Base-by-base conservation (phyloP, 495 filamentous ascomycete species). In the Penicillium diatomitis region DNA sequence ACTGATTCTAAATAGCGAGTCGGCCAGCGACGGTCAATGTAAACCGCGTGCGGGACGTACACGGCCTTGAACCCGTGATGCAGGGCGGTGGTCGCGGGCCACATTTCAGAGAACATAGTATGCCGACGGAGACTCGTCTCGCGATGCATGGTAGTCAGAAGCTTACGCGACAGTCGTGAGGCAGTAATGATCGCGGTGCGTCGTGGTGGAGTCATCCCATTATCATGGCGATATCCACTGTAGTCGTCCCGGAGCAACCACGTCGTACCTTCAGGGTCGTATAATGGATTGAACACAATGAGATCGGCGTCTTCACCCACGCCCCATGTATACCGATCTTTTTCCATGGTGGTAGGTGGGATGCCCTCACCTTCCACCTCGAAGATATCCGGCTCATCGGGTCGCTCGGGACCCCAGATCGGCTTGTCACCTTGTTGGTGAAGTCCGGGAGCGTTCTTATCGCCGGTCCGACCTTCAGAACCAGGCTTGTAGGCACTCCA, bases 61-160 rank as follows among this genome's bases (percentile, higher is more conserved):
- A 98, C 92, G 40, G 88, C 92, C 68, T 98, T 98, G 72, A 88
- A 81, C 8, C 92, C 92, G 61, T 97, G 92, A 46, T 97, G 94
- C 3, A 98, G 74, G 6, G 90, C 86, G 4, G 82, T 76, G 0
- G 86, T 87, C 11, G 85, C 85, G 1, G 90, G 85, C 87, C 87
- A 96, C 90, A 96, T 96, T 65, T 98, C 92, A 0, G 87, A 86
- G 70, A 95, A 97, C 69, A 92, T 90, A 53, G 84, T 85, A 67
- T 91, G 91, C 44, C 85, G 87, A 46, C 83, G 75, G 56, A 86
- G 76, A 3, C 78, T 78, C 27, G 87, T 95, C 60, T 96, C 90
- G 47, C 78, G 75, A 70, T 98, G 92, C 92, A 98, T 98, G 27
- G 82, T 83, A 39, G 74, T 62, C 32, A 98, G 79, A 3, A 98